Conservation (phyloP, 2,329 filamentous ascomycete genomes). For the Penicillium sp. region DNA sequence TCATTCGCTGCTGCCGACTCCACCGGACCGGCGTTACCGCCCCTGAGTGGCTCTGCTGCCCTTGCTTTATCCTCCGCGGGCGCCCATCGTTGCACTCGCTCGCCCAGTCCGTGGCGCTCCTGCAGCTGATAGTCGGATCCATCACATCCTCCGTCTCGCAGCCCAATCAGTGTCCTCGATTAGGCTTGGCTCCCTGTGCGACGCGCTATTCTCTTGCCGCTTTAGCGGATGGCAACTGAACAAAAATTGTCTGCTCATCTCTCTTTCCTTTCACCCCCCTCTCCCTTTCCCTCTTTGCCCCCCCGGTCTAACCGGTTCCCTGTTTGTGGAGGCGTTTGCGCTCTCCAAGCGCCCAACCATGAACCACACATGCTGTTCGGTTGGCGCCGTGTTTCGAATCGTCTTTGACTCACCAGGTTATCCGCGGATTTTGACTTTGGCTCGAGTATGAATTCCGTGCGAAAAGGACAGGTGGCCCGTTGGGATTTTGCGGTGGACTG, state of each 20-base stretch:
- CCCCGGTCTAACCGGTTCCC: not conserved
- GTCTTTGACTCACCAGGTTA: not conserved
- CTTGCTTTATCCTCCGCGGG: constrained; percentile 28
- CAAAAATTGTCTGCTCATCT: constrained; percentile 29
- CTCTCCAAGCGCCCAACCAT: not conserved
- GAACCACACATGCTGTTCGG: not conserved
- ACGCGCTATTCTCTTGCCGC: constrained; percentile 34
- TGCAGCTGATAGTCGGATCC: constrained; percentile 28
- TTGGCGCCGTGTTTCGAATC: not conserved
- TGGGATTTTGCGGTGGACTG: constrained; percentile 18
- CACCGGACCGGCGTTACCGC: not conserved
- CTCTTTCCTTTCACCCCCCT: constrained; percentile 13
- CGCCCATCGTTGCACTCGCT: constrained; percentile 30
- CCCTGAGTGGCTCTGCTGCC: constrained; percentile 22
- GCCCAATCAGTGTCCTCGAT: constrained; percentile 29
- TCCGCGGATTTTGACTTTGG: not conserved
- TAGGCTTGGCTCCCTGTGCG: constrained; percentile 29
- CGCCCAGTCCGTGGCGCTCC: constrained; percentile 30
- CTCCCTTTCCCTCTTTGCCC: too few species aligned
- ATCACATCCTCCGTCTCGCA: constrained; percentile 10
- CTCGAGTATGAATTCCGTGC: constrained; percentile 7
- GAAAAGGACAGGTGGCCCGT: constrained; percentile 24
- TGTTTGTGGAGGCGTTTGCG: constrained; percentile 1
- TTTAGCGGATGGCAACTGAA: constrained; percentile 35
- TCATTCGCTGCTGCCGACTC: not conserved